Evolutionary conservation across 2,329 filamentous ascomycete genomes (phyloP).

Genomic region (Curvularia eragrostidis): DNA sequence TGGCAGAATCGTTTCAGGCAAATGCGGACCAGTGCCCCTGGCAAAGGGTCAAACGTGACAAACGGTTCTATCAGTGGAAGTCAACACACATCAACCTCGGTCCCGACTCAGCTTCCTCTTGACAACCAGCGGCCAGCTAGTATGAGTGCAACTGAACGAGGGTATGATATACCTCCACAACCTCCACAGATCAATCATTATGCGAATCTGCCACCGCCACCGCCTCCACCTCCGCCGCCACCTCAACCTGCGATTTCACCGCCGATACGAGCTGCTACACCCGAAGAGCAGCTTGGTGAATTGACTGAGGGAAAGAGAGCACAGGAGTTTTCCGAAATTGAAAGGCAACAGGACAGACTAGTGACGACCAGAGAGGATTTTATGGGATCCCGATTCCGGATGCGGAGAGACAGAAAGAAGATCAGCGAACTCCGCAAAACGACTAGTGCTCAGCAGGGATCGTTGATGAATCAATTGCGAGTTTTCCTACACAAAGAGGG

Average conservation of each 20-base stretch:
- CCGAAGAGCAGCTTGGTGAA: background rate
- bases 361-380: constrained; percentile 8
- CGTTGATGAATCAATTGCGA: constrained; percentile 4
- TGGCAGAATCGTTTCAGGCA: background rate
- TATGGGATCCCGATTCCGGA: constrained; percentile 5
- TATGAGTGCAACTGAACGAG: background rate
- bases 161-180: background rate
- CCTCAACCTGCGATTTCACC: background rate
- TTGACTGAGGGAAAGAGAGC: background rate
- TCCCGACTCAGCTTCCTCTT: background rate
- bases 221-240: background rate
- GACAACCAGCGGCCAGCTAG: background rate
- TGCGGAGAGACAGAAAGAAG: constrained; percentile 6
- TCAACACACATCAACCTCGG: background rate
- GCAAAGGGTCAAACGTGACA: background rate
- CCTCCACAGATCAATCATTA: background rate
- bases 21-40: background rate
- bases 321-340: background rate
- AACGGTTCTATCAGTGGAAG: background rate
- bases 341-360: constrained; percentile 8
- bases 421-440: constrained; percentile 5
- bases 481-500: background rate
- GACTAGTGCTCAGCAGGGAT: constrained; percentile 8
- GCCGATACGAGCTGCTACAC: background rate
- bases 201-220: background rate